Evolutionary conservation across 495 filamentous ascomycete species (phyloP).

Genomic region (Podospora conica): DNA sequence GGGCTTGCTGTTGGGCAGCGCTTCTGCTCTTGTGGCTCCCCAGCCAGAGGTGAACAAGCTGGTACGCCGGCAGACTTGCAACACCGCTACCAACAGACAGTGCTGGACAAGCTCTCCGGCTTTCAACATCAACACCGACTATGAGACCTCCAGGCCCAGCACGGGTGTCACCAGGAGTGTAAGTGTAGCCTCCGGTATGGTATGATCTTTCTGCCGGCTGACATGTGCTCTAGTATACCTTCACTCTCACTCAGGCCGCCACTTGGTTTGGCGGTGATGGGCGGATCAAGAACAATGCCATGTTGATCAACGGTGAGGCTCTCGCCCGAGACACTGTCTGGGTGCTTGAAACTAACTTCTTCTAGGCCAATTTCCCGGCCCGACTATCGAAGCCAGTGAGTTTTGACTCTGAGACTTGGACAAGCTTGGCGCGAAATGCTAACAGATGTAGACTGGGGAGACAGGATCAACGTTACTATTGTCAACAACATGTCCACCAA

Average conservation of each 20-base stretch:
- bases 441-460: constrained; percentile 49
- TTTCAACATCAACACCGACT: constrained; percentile 35
- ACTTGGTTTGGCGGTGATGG: constrained; percentile 42
- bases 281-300: constrained; percentile 32
- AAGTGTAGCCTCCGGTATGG: constrained; percentile 4
- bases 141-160: constrained; percentile 22
- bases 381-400: constrained; percentile 43
- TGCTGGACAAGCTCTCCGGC: constrained; percentile 30
- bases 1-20: constrained; percentile 6
- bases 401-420: background rate
- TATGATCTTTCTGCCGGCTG: background rate
- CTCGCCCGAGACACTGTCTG: background rate
- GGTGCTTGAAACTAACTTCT: background rate
- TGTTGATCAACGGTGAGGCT: constrained; percentile 38
- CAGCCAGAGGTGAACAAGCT: constrained; percentile 6
- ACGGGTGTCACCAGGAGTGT: constrained; percentile 26
- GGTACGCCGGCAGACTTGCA: constrained; percentile 26
- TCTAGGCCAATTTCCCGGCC: constrained; percentile 31
- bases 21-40: constrained; percentile 9
- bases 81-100: constrained; percentile 30
- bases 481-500: constrained; percentile 45
- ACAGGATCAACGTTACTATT: constrained; percentile 50
- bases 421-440: background rate
- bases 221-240: constrained; percentile 28
- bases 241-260: constrained; percentile 31